Percentiles rank a stretch among this genome's conserved stretches.
phyloP scores from a whole-genome alignment of 768 basidiomycete genomes.

The Asterophora lycoperdoides region DNA sequence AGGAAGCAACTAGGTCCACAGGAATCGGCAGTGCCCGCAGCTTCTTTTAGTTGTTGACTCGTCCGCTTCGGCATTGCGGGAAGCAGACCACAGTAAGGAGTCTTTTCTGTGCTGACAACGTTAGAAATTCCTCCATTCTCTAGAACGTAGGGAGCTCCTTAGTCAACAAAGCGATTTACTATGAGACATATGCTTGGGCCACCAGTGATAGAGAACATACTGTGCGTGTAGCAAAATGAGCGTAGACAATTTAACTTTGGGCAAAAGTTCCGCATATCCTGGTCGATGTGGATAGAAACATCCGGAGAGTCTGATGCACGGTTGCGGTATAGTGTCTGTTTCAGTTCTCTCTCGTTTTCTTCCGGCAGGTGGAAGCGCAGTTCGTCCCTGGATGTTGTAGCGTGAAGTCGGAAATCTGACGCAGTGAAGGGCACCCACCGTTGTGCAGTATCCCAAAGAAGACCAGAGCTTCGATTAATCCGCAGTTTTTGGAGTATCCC shows the following conservation, averaged over 20 bases:
- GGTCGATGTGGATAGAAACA: slow-evolving; percentile 28
- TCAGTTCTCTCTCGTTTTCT: not conserved
- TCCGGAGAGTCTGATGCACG: slow-evolving; percentile 20
- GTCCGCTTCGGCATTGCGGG: too few species aligned
- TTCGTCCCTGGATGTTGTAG: slow-evolving; percentile 28
- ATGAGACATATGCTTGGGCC: too few species aligned
- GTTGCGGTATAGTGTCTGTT: slow-evolving; percentile 7
- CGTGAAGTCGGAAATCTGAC: not conserved
- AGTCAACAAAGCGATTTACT: too few species aligned
- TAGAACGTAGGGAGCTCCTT: too few species aligned
- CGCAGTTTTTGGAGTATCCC: slow-evolving; percentile 25
- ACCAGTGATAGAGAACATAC: slow-evolving; percentile 9
- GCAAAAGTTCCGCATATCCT: slow-evolving; percentile 37
- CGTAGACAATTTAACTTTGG: slow-evolving; percentile 42
- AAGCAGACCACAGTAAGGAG: too few species aligned
- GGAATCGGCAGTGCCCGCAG: not conserved
- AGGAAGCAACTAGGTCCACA: slow-evolving; percentile 23
- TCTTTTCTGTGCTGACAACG: not conserved
- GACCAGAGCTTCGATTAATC: slow-evolving; percentile 26
- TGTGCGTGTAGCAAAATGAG: slow-evolving; percentile 36
- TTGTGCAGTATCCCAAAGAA: slow-evolving; percentile 40
- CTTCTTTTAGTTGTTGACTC: slow-evolving; percentile 6
- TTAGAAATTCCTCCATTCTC: not conserved
- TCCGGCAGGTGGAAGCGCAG: slow-evolving; percentile 33
- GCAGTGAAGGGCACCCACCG: slow-evolving; percentile 27